Evolutionary conservation across 1,284 basidiomycete genomes (phyloP).

Genomic region (Ustilago tritici): DNA sequence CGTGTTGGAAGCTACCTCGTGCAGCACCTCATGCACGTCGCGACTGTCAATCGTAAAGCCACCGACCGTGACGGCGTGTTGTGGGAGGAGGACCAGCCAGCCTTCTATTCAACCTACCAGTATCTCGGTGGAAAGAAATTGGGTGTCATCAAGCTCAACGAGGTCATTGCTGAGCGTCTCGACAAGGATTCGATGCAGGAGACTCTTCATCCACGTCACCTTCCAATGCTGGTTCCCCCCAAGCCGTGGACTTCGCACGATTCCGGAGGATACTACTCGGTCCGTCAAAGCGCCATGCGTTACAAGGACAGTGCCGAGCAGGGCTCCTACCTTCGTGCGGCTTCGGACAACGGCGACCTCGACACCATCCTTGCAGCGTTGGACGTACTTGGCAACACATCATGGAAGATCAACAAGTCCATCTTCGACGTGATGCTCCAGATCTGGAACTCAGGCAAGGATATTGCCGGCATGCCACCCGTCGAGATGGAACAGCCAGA

Average conservation of each 20-base stretch:
- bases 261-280: slow-evolving; percentile 82
- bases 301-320: slow-evolving; percentile 94
- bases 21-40: slow-evolving; percentile 84
- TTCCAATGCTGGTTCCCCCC: slow-evolving; percentile 95
- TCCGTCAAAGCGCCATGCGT: slow-evolving; percentile 76
- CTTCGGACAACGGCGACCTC: slow-evolving; percentile 80
- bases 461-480: slow-evolving; percentile 71
- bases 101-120: slow-evolving; percentile 92
- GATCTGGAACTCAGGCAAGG: slow-evolving; percentile 80
- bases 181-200: slow-evolving; percentile 82
- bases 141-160: slow-evolving; percentile 89
- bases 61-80: slow-evolving; percentile 61
- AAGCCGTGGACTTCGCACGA: slow-evolving; percentile 85
- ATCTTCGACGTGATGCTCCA: slow-evolving; percentile 80
- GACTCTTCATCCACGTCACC: slow-evolving; percentile 88
- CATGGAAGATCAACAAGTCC: slow-evolving; percentile 88
- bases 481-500: slow-evolving; percentile 55
- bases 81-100: slow-evolving; percentile 81
- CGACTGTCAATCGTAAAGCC: slow-evolving; percentile 78
- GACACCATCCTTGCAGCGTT: slow-evolving; percentile 89
- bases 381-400: slow-evolving; percentile 88
- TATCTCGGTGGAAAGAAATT: slow-evolving; percentile 91
- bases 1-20: slow-evolving; percentile 86
- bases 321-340: slow-evolving; percentile 80
- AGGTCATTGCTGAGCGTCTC: slow-evolving; percentile 81